phyloP scores from a whole-genome alignment of 1,139 yeast genomes.

The Blastobotrys petasosporus region DNA sequence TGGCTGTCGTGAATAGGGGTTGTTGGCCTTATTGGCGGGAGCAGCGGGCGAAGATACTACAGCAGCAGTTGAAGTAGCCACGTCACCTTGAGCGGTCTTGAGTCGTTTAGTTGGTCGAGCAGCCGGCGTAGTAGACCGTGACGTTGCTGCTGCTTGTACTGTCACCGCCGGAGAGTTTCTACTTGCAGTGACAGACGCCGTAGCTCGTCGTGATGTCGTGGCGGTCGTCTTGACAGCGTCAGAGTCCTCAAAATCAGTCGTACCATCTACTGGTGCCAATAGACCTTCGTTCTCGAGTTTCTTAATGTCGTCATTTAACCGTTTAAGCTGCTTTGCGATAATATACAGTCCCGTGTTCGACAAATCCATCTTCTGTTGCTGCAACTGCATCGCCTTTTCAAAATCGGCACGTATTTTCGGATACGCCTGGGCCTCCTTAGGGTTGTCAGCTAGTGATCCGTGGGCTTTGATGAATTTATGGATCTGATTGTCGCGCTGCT shows the following conservation, averaged over 20 bases:
- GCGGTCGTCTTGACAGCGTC: too few species aligned
- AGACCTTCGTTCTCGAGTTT: slow-evolving; percentile 75
- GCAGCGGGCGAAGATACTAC: slow-evolving; percentile 5
- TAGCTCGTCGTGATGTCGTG: too few species aligned
- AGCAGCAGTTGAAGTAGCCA: slow-evolving; percentile 1
- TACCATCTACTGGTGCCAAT: slow-evolving; percentile 41
- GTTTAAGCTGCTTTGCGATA: slow-evolving; percentile 65
- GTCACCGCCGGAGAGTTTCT: too few species aligned
- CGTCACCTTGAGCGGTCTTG: slow-evolving; percentile 15
- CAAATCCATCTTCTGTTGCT: slow-evolving; percentile 68
- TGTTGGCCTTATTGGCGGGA: not conserved
- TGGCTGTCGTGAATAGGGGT: slow-evolving; percentile 3
- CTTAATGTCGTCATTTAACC: slow-evolving; percentile 69
- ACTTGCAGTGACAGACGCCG: too few species aligned
- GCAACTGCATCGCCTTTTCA: slow-evolving; percentile 53
- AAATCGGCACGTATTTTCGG: slow-evolving; percentile 67
- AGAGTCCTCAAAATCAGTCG: too few species aligned
- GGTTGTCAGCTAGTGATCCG: slow-evolving; percentile 76
- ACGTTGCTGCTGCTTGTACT: slow-evolving; percentile 15
- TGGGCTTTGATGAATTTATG: slow-evolving; percentile 79
- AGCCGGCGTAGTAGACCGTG: slow-evolving; percentile 16
- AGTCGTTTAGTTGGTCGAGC: slow-evolving; percentile 26
- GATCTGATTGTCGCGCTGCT: slow-evolving; percentile 66
- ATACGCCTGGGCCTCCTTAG: slow-evolving; percentile 68
- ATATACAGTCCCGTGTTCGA: slow-evolving; percentile 80